A percentile compares a stretch with the other conserved stretches of the same genome.
Conservation (phyloP, 495 filamentous ascomycete species). For the Penicillium maclennaniae region DNA sequence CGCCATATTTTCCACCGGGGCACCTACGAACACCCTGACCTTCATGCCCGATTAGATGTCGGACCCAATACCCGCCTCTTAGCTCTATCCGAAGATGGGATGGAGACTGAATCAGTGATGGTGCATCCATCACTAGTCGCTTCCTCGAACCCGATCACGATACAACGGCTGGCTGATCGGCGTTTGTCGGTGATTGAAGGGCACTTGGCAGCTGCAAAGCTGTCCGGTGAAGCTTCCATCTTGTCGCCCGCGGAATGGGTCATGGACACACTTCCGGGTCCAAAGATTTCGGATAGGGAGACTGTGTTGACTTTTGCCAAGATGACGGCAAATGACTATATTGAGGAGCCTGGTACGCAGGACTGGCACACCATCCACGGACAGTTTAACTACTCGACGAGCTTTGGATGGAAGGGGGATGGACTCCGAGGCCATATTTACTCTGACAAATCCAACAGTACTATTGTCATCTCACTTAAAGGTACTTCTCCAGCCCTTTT, state of each 20-base stretch:
- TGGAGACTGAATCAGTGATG: conserved; percentile 34
- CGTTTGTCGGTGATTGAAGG: conserved; percentile 69
- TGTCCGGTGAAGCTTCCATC: conserved; percentile 54
- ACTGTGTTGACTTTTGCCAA: conserved; percentile 79
- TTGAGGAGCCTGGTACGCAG: conserved; percentile 60
- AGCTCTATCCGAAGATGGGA: conserved; percentile 62
- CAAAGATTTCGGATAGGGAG: conserved; percentile 80
- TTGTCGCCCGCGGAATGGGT: conserved; percentile 74
- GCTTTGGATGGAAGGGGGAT: conserved; percentile 89
- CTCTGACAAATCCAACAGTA: conserved; percentile 76
- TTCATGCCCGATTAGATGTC: conserved; percentile 74
- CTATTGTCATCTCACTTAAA: conserved; percentile 88
- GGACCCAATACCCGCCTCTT: conserved; percentile 57
- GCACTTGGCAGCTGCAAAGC: conserved; percentile 64
- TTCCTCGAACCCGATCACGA: conserved; percentile 57
- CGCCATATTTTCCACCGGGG: conserved; percentile 92
- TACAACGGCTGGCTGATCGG: conserved; percentile 80
- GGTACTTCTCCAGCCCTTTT: conserved; percentile 88
- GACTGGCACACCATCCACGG: conserved; percentile 82
- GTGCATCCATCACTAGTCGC: conserved; percentile 40
- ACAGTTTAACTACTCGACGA: conserved; percentile 73
- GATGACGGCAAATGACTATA: conserved; percentile 88
- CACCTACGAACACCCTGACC: conserved; percentile 62
- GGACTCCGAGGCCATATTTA: conserved; percentile 92
- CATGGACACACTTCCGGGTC: conserved; percentile 70